These are phyloP conservation scores for Ormosia emarginata DNA, from an alignment of 306 rosid genomes.

Conservation along the genomic window DNA sequence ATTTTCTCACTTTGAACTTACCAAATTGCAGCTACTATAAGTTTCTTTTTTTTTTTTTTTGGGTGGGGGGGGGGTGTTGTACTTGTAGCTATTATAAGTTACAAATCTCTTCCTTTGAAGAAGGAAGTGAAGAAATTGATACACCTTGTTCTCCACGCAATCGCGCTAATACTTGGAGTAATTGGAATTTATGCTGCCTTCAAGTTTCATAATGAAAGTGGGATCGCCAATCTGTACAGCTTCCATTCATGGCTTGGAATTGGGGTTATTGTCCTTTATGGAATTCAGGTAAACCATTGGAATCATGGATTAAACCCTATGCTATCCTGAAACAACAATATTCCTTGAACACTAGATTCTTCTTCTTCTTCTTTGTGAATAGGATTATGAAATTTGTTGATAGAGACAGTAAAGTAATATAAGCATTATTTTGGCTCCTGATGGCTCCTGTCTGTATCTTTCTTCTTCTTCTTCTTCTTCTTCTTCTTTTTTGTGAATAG, in stretches of 20 bases:
- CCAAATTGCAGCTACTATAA: slow-evolving; percentile 45
- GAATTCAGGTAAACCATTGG: slow-evolving; percentile 55
- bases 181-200: slow-evolving; percentile 62
- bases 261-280: slow-evolving; percentile 57
- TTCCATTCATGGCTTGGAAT: slow-evolving; percentile 87
- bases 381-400: background rate
- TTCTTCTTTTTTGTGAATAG: background rate
- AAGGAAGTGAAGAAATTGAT: slow-evolving; percentile 63
- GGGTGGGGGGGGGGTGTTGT: too few species aligned
- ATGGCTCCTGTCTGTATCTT: too few species aligned
- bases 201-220: slow-evolving; percentile 69
- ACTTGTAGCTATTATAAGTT: slow-evolving; percentile 70
- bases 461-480: background rate
- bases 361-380: background rate
- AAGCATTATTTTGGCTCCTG: background rate
- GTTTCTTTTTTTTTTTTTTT: background rate
- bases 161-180: slow-evolving; percentile 60
- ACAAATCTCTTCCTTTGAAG: slow-evolving; percentile 53
- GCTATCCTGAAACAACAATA: background rate
- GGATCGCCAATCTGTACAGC: slow-evolving; percentile 70
- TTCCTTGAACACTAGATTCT: background rate
- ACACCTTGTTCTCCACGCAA: slow-evolving; percentile 62
- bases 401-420: background rate
- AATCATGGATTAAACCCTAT: background rate
- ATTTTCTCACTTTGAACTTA: background rate